A percentile compares a stretch with the other conserved stretches of the same genome.
Conservation (phyloP, 805 yeast genomes). For the Pichia californica region DNA sequence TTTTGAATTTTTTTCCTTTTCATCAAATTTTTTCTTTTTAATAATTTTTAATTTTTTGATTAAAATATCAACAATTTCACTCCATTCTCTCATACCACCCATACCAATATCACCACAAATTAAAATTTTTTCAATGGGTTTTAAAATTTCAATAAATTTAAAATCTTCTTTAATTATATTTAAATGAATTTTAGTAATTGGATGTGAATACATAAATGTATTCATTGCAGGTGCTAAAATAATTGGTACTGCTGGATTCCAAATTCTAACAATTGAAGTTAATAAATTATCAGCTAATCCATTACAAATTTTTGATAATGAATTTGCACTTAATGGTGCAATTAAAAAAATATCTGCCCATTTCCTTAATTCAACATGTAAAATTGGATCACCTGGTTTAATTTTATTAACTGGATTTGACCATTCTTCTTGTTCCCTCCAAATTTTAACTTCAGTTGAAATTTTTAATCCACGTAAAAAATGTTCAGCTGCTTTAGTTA, state of each 20-base stretch:
- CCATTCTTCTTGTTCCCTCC: constrained; percentile 98
- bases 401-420: constrained; percentile 36
- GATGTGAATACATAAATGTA: constrained; percentile 83
- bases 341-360: constrained; percentile 5
- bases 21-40: constrained; percentile 42
- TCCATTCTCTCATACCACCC: constrained; percentile 99
- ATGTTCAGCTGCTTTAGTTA: constrained; percentile 80
- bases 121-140: constrained; percentile 93
- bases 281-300: constrained; percentile 91
- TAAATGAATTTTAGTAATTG: constrained; percentile 80
- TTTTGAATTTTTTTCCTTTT: constrained; percentile 38
- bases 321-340: constrained; percentile 22
- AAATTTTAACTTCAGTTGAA: constrained; percentile 67
- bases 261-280: constrained; percentile 86
- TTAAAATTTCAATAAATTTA: constrained; percentile 92
- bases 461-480: constrained; percentile 53
- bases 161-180: constrained; percentile 75
- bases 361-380: constrained; percentile 33
- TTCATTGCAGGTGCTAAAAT: constrained; percentile 95
- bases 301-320: constrained; percentile 79
- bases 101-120: constrained; percentile 96
- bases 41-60: constrained; percentile 63
- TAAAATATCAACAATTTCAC: constrained; percentile 82
- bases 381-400: constrained; percentile 83
- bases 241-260: constrained; percentile 91